Evolutionary conservation across 495 filamentous ascomycete genomes (phyloP).

Genomic region (Talaromyces adpressus): DNA sequence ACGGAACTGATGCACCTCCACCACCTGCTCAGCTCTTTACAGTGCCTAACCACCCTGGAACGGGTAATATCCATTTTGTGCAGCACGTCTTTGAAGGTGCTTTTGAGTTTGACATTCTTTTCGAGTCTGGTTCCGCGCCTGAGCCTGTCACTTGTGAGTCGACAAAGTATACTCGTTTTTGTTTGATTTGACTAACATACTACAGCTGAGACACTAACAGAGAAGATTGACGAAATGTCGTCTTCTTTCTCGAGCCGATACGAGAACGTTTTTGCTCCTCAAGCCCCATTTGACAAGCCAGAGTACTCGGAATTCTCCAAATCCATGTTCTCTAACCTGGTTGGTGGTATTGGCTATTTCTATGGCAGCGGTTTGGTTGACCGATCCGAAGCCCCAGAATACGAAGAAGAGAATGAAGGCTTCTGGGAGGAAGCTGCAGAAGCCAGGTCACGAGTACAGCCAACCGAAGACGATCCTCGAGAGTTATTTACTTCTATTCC

Average conservation of each 20-base stretch:
- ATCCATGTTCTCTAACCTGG: constrained; percentile 87
- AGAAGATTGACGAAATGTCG: constrained; percentile 58
- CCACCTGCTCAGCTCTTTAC: constrained; percentile 85
- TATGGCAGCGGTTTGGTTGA: constrained; percentile 81
- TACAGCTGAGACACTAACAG: constrained; percentile 58
- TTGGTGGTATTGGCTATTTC: constrained; percentile 95
- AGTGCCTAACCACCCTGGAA: constrained; percentile 56
- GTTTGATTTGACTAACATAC: constrained; percentile 22
- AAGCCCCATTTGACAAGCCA: constrained; percentile 65
- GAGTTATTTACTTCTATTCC: constrained; percentile 92
- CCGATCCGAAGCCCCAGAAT: constrained; percentile 81
- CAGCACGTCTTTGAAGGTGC: constrained; percentile 88
- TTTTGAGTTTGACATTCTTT: constrained; percentile 93
- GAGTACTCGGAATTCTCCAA: constrained; percentile 76
- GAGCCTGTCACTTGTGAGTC: constrained; percentile 48
- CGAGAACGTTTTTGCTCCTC: constrained; percentile 60
- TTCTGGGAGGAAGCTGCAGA: constrained; percentile 91
- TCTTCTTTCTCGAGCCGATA: constrained; percentile 70
- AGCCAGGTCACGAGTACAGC: constrained; percentile 58
- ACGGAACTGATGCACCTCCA: constrained; percentile 62
- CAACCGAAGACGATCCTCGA: constrained; percentile 69
- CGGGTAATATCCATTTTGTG: constrained; percentile 80
- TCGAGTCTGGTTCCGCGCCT: constrained; percentile 70
- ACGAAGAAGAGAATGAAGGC: constrained; percentile 93
- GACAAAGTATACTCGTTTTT: neutral